Evolutionary conservation across 257 asterid species (phyloP).

Genomic region (Gentiana straminea): DNA sequence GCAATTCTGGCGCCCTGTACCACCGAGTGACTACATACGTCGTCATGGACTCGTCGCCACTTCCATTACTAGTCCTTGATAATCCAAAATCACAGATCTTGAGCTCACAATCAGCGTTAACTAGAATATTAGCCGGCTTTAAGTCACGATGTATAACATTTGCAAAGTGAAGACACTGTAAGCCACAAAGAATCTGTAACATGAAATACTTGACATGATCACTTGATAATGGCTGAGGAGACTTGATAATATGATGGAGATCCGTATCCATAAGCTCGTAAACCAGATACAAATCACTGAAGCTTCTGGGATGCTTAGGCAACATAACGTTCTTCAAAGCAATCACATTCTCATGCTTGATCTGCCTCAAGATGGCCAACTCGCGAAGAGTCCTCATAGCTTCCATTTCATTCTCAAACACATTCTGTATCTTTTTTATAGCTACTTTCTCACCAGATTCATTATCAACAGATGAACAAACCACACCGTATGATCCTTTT

Average conservation of each 20-base stretch:
- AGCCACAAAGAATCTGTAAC: slow-evolving; percentile 37
- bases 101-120: slow-evolving; percentile 32
- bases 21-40: slow-evolving; percentile 41
- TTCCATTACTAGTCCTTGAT: slow-evolving; percentile 34
- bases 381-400: slow-evolving; percentile 39
- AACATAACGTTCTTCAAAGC: slow-evolving; percentile 39
- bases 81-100: slow-evolving; percentile 42
- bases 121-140: slow-evolving; percentile 38
- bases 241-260: slow-evolving; percentile 37
- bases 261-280: slow-evolving; percentile 43
- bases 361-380: slow-evolving; percentile 25
- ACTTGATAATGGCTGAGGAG: slow-evolving; percentile 28
- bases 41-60: slow-evolving; percentile 37
- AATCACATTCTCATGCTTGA: slow-evolving; percentile 36
- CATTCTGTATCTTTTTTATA: slow-evolving; percentile 32
- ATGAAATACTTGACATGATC: slow-evolving; percentile 37
- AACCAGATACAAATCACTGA: slow-evolving; percentile 36
- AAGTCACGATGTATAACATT: slow-evolving; percentile 39
- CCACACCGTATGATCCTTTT: slow-evolving; percentile 39
- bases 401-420: slow-evolving; percentile 27
- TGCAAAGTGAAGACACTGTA: slow-evolving; percentile 36
- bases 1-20: slow-evolving; percentile 41
- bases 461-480: slow-evolving; percentile 31
- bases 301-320: slow-evolving; percentile 22
- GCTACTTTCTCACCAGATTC: slow-evolving; percentile 37